Evolutionary conservation across 2,329 filamentous ascomycete genomes (phyloP).

Genomic region (Aspergillus ochraceoroseus): DNA sequence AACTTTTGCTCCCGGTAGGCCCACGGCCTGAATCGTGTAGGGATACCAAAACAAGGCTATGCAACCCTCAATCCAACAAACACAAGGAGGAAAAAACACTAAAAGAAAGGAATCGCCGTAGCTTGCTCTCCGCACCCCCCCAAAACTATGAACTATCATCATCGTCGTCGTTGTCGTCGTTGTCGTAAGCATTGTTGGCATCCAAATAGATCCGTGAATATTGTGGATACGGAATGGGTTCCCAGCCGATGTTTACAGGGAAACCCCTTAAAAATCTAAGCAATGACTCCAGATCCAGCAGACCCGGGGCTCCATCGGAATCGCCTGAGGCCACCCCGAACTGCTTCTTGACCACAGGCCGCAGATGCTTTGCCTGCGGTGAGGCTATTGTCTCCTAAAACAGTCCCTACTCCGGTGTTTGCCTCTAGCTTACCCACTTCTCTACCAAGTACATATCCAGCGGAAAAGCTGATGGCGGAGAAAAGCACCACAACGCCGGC

Average conservation of each 20-base stretch:
- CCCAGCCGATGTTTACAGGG: slow-evolving; percentile 33
- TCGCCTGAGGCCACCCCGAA: slow-evolving; percentile 42
- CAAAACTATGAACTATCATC: slow-evolving; percentile 8
- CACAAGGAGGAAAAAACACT: neutral
- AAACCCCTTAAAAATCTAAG: slow-evolving; percentile 30
- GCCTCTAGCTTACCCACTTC: slow-evolving; percentile 55
- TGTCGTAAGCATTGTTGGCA: neutral
- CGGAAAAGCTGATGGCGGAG: slow-evolving; percentile 60
- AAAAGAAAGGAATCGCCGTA: neutral
- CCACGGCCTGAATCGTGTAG: neutral
- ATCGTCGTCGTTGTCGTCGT: neutral
- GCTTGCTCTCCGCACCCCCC: neutral
- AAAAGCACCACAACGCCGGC: slow-evolving; percentile 61
- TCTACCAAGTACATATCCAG: slow-evolving; percentile 58
- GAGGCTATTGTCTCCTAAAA: slow-evolving; percentile 26
- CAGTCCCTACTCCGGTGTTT: slow-evolving; percentile 26
- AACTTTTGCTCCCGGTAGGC: slow-evolving; percentile 8
- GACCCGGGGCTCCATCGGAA: slow-evolving; percentile 42
- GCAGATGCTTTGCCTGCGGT: slow-evolving; percentile 33
- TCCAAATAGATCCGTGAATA: neutral
- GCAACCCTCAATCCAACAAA: slow-evolving; percentile 5
- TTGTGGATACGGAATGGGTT: no score
- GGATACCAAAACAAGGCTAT: slow-evolving; percentile 4
- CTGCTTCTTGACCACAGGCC: slow-evolving; percentile 44
- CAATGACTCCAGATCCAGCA: slow-evolving; percentile 37